phyloP scores from a whole-genome alignment of 2,329 filamentous ascomycete species.

The Cladosporium sp. region DNA sequence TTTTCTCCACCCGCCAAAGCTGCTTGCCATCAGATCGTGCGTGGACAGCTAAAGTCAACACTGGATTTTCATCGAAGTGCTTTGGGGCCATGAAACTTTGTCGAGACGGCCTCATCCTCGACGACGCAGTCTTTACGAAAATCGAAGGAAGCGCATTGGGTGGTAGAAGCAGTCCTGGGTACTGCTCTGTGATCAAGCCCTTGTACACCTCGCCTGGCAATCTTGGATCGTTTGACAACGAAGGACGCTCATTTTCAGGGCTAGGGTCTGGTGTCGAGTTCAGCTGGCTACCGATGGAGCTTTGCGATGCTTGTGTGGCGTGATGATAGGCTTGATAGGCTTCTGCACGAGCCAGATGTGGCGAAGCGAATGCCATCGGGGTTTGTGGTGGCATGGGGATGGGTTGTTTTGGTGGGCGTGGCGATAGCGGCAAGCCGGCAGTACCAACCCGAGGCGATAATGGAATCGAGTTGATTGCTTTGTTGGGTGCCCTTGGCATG shows the following conservation, averaged over 20 bases:
- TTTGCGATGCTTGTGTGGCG: constrained; percentile 29
- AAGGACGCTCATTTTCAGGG: constrained; percentile 32
- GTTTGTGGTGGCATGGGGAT: constrained; percentile 73
- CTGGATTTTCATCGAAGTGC: constrained; percentile 84
- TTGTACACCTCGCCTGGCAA: constrained; percentile 62
- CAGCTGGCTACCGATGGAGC: constrained; percentile 24
- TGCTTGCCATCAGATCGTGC: constrained; percentile 75
- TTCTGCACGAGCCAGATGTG: constrained; percentile 46
- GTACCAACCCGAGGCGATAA: constrained; percentile 63
- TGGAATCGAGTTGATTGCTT: constrained; percentile 64
- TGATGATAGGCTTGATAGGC: constrained; percentile 33
- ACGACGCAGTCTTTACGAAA: constrained; percentile 84
- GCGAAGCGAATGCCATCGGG: constrained; percentile 63
- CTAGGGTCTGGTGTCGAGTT: constrained; percentile 30
- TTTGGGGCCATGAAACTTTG: constrained; percentile 80
- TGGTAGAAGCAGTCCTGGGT: constrained; percentile 79
- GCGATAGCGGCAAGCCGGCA: constrained; percentile 63
- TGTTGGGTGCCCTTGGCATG: constrained; percentile 58
- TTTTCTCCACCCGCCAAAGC: constrained; percentile 94
- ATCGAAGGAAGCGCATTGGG: constrained; percentile 88
- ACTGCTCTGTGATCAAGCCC: constrained; percentile 81
- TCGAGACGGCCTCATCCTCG: constrained; percentile 88
- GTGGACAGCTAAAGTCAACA: constrained; percentile 87
- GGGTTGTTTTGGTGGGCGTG: constrained; percentile 71
- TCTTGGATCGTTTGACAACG: constrained; percentile 31